Percentiles rank a stretch among this genome's conserved stretches.
phyloP scores from a whole-genome alignment of 1,284 basidiomycete species.

The Trametes versicolor region DNA sequence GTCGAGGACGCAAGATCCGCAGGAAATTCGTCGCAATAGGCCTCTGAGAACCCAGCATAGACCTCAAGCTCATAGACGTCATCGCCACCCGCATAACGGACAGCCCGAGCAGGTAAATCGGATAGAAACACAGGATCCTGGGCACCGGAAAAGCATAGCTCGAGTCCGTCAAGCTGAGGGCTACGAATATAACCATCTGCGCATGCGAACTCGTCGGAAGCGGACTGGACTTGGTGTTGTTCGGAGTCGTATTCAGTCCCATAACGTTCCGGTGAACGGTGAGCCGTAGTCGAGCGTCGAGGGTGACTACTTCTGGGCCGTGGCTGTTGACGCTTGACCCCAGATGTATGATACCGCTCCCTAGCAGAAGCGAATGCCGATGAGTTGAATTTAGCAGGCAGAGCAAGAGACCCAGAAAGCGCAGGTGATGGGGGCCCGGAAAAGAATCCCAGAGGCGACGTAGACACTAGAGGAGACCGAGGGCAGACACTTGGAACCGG shows the following conservation, averaged over 20 bases:
- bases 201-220: not conserved
- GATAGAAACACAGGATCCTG: not conserved
- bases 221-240: no score
- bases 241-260: no score
- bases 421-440: constrained; percentile 11
- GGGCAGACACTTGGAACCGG: not conserved
- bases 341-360: not conserved
- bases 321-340: not conserved
- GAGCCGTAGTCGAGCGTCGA: no score
- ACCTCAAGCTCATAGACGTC: not conserved
- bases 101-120: not conserved
- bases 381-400: not conserved
- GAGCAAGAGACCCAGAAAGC: not conserved
- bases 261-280: no score
- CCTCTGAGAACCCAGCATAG: not conserved
- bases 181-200: no score
- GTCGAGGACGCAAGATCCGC: no score
- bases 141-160: not conserved
- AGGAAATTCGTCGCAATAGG: no score
- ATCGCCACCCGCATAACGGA: not conserved
- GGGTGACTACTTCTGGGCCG: no score
- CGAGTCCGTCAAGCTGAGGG: no score
- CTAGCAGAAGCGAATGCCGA: not conserved
- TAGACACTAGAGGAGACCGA: not conserved
- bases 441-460: not conserved